Percentiles rank a stretch among this genome's conserved stretches.
These are phyloP conservation scores for Prunus mongolica DNA, from an alignment of 306 rosid species.

Conservation along the genomic window DNA sequence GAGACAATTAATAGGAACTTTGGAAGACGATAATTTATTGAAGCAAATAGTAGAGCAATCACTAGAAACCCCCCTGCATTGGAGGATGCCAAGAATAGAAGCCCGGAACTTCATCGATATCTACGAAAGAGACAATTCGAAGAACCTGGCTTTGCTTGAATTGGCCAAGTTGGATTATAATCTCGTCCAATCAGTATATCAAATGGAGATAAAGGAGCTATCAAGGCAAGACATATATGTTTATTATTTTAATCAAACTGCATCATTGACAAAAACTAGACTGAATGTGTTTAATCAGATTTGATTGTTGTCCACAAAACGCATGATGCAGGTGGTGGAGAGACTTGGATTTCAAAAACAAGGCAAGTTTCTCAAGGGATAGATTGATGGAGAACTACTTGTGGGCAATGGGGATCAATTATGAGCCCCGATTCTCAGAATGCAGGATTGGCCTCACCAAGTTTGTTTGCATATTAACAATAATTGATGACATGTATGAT, in stretches of 20 bases:
- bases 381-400: conserved; percentile 31
- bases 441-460: conserved; percentile 33
- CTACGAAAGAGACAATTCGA: conserved; percentile 12
- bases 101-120: conserved; percentile 16
- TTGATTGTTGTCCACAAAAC: no score
- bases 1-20: not conserved
- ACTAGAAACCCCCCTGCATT: conserved; percentile 10
- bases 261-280: not conserved
- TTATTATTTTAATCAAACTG: not conserved
- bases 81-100: conserved; percentile 29
- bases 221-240: conserved; percentile 6
- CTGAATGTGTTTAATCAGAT: no score
- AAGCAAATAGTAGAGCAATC: conserved; percentile 8
- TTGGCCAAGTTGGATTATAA: conserved; percentile 36
- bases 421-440: conserved; percentile 25
- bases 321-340: conserved; percentile 29
- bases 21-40: not conserved
- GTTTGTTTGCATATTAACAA: conserved; percentile 26
- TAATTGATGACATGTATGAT: conserved; percentile 34
- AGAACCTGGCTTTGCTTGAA: conserved; percentile 19
- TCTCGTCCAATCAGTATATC: conserved; percentile 26
- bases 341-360: conserved; percentile 18
- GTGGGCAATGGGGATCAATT: conserved; percentile 25
- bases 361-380: conserved; percentile 28
- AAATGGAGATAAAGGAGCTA: conserved; percentile 21